Evolutionary conservation across 305 asterid genomes (phyloP), one percentile per base, ranked within the genome.

Genomic region (Caryopteris hybrid): DNA sequence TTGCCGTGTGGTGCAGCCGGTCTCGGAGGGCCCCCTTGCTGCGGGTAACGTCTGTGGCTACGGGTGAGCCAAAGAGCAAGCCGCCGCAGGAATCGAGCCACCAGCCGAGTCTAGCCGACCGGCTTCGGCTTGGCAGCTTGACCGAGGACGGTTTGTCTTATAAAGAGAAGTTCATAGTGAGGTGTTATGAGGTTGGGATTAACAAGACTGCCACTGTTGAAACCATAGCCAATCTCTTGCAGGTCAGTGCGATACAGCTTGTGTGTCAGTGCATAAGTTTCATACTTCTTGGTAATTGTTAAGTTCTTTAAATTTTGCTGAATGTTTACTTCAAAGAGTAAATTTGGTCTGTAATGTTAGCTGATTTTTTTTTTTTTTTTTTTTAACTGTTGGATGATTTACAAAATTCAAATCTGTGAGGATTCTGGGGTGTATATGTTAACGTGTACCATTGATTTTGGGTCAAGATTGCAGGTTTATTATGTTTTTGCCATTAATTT

Each of bases 151-250:
- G 97, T 12, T 73, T 91, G 78, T 91, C 97, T 67, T 94, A 94
- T 67, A 91, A 85, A 57, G 99, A 91, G 83, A 88, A 81, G 77
- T 93, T 93, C 57, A 86, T 91, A 20, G 97, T 93, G 43, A 84
- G 99, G 77, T 83, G 96, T 54, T 91, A 93, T 51, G 99, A 93
- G 81, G 99, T 93, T 9, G 99, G 99, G 12, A 81, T 90, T 45
- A 94, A 91, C 81, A 91, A 88, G 57, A 91, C 97, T 61, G 96
- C 90, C 41, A 94, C 99, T 8, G 95, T 91, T 73, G 96, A 94
- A 72, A 87, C 96, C 64, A 86, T 94, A 9, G 99, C 99, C 31
- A 94, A 89, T 87, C 95, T 91, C 33, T 71, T 94, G 87, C 99
- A 94, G 99, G 99, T 85, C 20, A 31, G 66, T 58, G 46, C 22